These are phyloP conservation scores for Arabidopsis suecica DNA, from an alignment of 345 rosid species.

Conservation along the genomic window DNA sequence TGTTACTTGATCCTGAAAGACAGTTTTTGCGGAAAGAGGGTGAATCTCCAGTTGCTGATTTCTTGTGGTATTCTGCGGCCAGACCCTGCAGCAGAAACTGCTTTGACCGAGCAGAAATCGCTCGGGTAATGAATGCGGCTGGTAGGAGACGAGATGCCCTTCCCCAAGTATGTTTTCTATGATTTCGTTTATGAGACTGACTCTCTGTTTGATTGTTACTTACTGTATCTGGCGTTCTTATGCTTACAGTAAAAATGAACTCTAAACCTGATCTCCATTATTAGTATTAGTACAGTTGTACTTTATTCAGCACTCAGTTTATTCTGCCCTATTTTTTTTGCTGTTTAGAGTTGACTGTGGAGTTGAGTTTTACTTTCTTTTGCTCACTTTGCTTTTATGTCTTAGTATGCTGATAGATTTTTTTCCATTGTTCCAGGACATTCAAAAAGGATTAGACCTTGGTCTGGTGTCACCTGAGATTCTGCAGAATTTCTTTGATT, in stretches of 20 bases:
- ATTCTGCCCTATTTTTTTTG: not conserved
- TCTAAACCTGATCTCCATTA: constrained; percentile 3
- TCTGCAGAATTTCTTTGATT: constrained; percentile 88
- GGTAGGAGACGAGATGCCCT: constrained; percentile 86
- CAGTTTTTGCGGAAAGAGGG: constrained; percentile 85
- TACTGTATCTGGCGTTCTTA: constrained; percentile 18
- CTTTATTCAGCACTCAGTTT: not conserved
- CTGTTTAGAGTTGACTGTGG: not conserved
- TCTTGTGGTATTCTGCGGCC: constrained; percentile 94
- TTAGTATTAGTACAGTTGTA: not conserved
- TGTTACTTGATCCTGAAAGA: constrained; percentile 90
- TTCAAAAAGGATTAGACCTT: constrained; percentile 94
- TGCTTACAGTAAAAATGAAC: not conserved
- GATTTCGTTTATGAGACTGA: constrained; percentile 2
- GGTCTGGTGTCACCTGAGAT: constrained; percentile 94
- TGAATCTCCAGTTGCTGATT: constrained; percentile 86
- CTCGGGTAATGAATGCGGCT: constrained; percentile 95
- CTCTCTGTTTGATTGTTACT: constrained; percentile 6
- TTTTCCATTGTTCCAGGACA: constrained; percentile 63
- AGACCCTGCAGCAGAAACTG: constrained; percentile 95
- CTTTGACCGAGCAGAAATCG: constrained; percentile 93
- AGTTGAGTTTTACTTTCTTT: not conserved
- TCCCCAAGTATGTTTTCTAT: constrained; percentile 66
- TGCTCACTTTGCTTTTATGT: constrained; percentile 15
- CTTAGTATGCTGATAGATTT: constrained; percentile 20